Evolutionary conservation across 2,329 filamentous ascomycete genomes (phyloP).

Genomic region (Colletotrichum destructivum): DNA sequence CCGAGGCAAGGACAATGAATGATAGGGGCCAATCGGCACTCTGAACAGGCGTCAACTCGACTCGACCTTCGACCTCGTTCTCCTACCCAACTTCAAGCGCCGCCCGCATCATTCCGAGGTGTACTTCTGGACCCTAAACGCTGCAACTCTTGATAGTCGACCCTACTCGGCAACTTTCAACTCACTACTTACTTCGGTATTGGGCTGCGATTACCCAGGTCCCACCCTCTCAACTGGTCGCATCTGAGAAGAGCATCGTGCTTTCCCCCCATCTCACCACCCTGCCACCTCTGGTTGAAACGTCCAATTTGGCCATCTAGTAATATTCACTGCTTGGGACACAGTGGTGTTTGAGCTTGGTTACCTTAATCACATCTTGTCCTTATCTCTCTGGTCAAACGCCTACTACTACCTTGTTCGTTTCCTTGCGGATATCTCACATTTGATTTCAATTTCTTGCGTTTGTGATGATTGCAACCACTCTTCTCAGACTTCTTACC

Average conservation of each 20-base stretch:
- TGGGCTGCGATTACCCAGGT: background rate
- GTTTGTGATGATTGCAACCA: conserved; percentile 41
- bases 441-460: conserved; percentile 3
- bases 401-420: conserved; percentile 5
- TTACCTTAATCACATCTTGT: conserved; percentile 9
- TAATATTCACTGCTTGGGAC: conserved; percentile 8
- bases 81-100: conserved; percentile 10
- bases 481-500: conserved; percentile 13
- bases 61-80: conserved; percentile 31
- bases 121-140: background rate
- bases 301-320: background rate
- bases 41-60: conserved; percentile 35
- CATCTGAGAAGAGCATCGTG: conserved; percentile 9
- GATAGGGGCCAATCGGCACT: conserved; percentile 22
- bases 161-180: conserved; percentile 6
- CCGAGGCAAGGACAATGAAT: conserved; percentile 26
- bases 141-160: background rate
- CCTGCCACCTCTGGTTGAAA: background rate
- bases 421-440: conserved; percentile 7
- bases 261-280: conserved; percentile 23
- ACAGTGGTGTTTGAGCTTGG: conserved; percentile 1
- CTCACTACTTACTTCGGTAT: conserved; percentile 1
- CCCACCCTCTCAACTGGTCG: background rate
- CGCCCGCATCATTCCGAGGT: background rate
- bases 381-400: conserved; percentile 9